These are phyloP conservation scores for Penicillium verrucosum DNA, from an alignment of 2,329 filamentous ascomycete genomes.

Conservation along the genomic window DNA sequence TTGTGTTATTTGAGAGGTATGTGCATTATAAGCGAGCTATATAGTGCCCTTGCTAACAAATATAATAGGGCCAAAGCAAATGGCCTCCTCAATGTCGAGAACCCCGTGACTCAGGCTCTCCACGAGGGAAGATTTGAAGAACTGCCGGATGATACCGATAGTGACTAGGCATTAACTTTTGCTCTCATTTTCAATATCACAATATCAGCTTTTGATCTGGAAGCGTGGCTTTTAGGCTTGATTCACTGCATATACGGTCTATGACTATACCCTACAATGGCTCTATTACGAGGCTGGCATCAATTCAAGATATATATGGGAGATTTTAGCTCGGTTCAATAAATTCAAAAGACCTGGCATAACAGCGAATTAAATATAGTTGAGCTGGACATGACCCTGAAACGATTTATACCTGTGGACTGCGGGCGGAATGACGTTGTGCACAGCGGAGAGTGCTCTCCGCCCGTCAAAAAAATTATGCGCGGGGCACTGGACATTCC, in stretches of 20 bases:
- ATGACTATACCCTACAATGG: neutral
- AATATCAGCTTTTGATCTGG: neutral
- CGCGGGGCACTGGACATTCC: constrained; percentile 28
- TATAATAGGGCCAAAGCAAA: constrained; percentile 61
- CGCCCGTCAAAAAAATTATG: constrained; percentile 34
- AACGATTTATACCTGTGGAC: neutral
- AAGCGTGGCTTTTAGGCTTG: neutral
- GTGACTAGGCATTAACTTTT: constrained; percentile 19
- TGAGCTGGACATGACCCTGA: neutral
- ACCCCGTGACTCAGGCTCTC: constrained; percentile 69
- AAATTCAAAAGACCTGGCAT: neutral
- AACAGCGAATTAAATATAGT: too few species aligned
- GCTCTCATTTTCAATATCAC: too few species aligned
- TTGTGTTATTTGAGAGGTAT: constrained; percentile 84
- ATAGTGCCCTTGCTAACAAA: constrained; percentile 13
- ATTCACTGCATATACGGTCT: neutral
- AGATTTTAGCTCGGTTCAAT: too few species aligned
- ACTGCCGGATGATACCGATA: constrained; percentile 54
- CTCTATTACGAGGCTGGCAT: neutral
- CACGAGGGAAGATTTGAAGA: constrained; percentile 70
- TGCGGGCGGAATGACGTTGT: constrained; percentile 19
- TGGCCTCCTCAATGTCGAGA: constrained; percentile 73
- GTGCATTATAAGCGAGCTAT: neutral
- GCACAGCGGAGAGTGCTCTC: constrained; percentile 20
- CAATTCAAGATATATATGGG: neutral